Conservation (phyloP, 2,329 filamentous ascomycete species). For the Endothia cerciana region DNA sequence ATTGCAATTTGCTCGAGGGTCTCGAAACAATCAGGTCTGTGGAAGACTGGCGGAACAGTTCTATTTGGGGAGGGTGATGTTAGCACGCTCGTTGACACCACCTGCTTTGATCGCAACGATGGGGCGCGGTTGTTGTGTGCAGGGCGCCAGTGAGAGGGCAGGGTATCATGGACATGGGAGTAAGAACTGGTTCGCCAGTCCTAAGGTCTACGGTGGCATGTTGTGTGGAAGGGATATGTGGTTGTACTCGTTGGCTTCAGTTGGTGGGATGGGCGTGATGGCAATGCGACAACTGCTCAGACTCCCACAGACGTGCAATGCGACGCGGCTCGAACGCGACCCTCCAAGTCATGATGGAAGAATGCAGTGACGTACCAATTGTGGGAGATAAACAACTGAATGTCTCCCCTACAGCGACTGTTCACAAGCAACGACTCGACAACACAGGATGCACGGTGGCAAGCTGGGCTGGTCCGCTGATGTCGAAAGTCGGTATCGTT, state of each 20-base stretch:
- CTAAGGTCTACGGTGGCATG: slow-evolving; percentile 20
- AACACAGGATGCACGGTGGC: slow-evolving; percentile 25
- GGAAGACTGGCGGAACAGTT: slow-evolving; percentile 33
- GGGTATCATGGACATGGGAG: neutral
- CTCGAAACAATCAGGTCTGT: slow-evolving; percentile 8
- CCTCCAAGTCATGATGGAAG: slow-evolving; percentile 27
- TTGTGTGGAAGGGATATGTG: neutral
- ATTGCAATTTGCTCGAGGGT: slow-evolving; percentile 39
- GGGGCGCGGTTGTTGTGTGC: neutral
- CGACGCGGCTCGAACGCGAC: slow-evolving; percentile 30
- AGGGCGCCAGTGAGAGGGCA: neutral
- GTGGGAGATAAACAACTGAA: slow-evolving; percentile 97
- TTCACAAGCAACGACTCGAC: slow-evolving; percentile 34
- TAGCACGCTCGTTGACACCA: slow-evolving; percentile 8
- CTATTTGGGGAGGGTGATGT: slow-evolving; percentile 27
- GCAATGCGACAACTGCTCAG: slow-evolving; percentile 15
- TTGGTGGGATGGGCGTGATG: neutral
- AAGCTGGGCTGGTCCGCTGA: slow-evolving; percentile 28
- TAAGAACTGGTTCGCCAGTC: neutral
- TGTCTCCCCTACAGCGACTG: slow-evolving; percentile 78
- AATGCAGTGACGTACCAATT: slow-evolving; percentile 61
- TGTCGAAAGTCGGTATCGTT: slow-evolving; percentile 40
- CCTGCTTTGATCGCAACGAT: neutral
- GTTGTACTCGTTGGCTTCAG: neutral
- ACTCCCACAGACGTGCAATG: slow-evolving; percentile 32